A percentile compares a stretch with the other conserved stretches of the same genome.
phyloP scores from a whole-genome alignment of 2,329 filamentous ascomycete genomes.

The Scolecobasidium constrictum region DNA sequence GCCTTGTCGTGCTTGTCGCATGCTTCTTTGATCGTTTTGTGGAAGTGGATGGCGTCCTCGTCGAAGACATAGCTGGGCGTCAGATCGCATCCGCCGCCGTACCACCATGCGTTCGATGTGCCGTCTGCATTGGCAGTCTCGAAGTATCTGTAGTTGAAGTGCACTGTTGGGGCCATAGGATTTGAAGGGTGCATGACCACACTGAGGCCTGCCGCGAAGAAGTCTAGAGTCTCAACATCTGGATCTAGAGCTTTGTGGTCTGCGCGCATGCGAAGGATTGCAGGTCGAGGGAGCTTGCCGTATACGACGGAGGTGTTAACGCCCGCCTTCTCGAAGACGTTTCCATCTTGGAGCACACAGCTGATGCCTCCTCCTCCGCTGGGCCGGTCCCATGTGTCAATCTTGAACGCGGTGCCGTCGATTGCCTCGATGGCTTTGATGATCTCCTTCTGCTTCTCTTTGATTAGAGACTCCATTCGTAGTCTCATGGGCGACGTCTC shows the following conservation, averaged over 20 bases:
- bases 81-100: constrained; percentile 87
- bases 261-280: constrained; percentile 84
- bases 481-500: constrained; percentile 86
- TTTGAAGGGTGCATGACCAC: constrained; percentile 90
- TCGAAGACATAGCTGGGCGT: constrained; percentile 93
- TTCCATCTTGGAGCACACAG: constrained; percentile 89
- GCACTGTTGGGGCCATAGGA: constrained; percentile 94
- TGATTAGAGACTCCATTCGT: constrained; percentile 94
- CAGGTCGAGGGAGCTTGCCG: constrained; percentile 73
- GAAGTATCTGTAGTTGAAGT: constrained; percentile 98
- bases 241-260: constrained; percentile 83
- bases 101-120: constrained; percentile 88
- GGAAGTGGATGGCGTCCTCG: constrained; percentile 95
- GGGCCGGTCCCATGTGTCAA: constrained; percentile 78
- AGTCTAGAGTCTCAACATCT: constrained; percentile 72
- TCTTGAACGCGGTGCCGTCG: constrained; percentile 70
- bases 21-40: constrained; percentile 80
- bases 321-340: constrained; percentile 95
- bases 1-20: constrained; percentile 88
- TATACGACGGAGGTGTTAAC: constrained; percentile 95
- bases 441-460: constrained; percentile 82
- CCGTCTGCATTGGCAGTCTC: constrained; percentile 84
- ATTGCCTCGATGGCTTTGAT: constrained; percentile 71
- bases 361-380: constrained; percentile 89
- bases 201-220: constrained; percentile 90